Conservation (phyloP, 2,329 filamentous ascomycete genomes). For the Monascus ruber region DNA sequence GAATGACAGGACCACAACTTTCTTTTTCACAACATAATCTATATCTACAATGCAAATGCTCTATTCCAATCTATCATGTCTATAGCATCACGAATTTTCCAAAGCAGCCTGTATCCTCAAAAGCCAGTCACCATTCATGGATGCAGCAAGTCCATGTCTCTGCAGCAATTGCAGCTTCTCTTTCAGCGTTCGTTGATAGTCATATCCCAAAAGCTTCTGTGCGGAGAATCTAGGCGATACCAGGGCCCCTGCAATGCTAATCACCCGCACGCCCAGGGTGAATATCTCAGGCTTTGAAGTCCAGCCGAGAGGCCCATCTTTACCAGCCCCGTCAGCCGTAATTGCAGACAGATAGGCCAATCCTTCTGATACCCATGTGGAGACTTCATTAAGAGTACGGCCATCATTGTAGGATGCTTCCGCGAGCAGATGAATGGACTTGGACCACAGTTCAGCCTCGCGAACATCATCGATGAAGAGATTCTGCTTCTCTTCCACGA, state of each 20-base stretch:
- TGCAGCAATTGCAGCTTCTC: constrained; percentile 15
- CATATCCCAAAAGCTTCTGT: constrained; percentile 6
- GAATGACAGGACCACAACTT: too few species aligned
- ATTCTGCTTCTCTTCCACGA: constrained; percentile 85
- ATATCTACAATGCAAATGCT: too few species aligned
- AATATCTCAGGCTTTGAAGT: constrained; percentile 58
- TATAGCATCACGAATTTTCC: constrained; percentile 4
- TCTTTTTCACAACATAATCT: too few species aligned
- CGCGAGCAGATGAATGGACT: constrained; percentile 32
- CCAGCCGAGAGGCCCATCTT: constrained; percentile 63
- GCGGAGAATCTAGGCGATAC: constrained; percentile 10
- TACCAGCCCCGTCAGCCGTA: constrained; percentile 19
- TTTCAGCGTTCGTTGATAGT: constrained; percentile 8
- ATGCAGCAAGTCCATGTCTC: constrained; percentile 10
- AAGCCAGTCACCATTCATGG: constrained; percentile 23
- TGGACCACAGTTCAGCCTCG: constrained; percentile 60
- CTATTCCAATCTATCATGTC: constrained; percentile 9
- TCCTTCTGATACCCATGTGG: constrained; percentile 22
- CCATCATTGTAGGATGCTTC: constrained; percentile 13
- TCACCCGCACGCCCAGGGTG: constrained; percentile 27
- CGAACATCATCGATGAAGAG: constrained; percentile 76
- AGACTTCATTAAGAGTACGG: constrained; percentile 10
- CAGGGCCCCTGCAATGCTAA: constrained; percentile 26
- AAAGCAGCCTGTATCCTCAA: constrained; percentile 16
- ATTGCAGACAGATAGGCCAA: constrained; percentile 17